Base-by-base conservation (phyloP, 1,284 basidiomycete genomes). In the Inonotus hispidus region DNA sequence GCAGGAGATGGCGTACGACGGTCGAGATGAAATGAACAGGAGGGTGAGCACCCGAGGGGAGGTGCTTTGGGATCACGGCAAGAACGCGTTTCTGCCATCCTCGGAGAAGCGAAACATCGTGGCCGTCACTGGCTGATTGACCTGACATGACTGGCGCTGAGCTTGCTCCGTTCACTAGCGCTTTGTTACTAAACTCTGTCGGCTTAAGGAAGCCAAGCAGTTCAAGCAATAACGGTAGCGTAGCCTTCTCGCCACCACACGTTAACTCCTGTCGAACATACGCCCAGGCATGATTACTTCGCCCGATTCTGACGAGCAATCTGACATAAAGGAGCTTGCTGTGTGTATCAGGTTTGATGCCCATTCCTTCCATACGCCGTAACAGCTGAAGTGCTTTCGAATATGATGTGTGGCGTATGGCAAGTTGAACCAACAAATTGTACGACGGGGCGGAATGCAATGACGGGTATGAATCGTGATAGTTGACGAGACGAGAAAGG, bases 321-420 rank as follows among this genome's bases (percentile, higher is more conserved):
- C 76, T 71, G 59, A 71, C 72, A 19, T 67, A 64, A 35, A 77
- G 64, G 52, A 68, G 64, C 63, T 71, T 67, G 19, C 74, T 76
- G 41, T 71, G 67, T 19, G 64, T 37, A 65, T 74, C 66, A 10
- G 65, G 68, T n/a, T 53, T 35, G 0, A 75, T 64, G 4, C 67
- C 61, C n/a, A 64, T 66, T 13, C 45, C 56, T 32, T 67, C 57
- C 75, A 78, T 75, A 53, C 62, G 58, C 11, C 41, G 35, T 25
- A 77, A 64, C 43, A 77, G 63, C 1, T 35, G 32, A 21, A 56
- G 55, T 29, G 71, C 75, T 11, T 65, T 68, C 2, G 66, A 62
- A 58, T 71, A 74, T 25, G 68, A 66, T 16, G 72, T 68, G 53
- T 70, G 64, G 25, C 71, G 69, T 56, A 76, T 71, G 27, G 72